phyloP scores from a whole-genome alignment of 345 rosid species.

The Mercurialis annua region DNA sequence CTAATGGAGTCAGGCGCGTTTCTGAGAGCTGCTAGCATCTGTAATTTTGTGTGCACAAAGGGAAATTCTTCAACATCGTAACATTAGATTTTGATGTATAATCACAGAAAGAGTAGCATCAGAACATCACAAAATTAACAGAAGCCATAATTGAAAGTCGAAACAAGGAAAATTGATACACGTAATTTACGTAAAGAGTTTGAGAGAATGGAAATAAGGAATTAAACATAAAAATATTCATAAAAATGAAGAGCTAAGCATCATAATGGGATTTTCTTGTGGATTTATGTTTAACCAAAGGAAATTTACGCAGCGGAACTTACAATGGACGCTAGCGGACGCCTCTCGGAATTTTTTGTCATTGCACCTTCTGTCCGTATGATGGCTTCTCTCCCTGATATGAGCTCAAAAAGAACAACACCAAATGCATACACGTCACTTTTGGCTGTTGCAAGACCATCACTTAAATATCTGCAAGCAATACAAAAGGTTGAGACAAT shows the following conservation, averaged over 20 bases:
- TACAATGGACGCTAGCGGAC: slow-evolving; percentile 79
- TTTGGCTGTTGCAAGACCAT: slow-evolving; percentile 80
- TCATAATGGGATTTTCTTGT: background rate
- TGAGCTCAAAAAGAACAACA: slow-evolving; percentile 81
- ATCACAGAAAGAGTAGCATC: background rate
- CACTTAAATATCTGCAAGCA: slow-evolving; percentile 69
- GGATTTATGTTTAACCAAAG: slow-evolving; percentile 1
- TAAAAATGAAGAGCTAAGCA: background rate
- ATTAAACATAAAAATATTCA: no score
- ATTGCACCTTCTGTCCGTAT: slow-evolving; percentile 58
- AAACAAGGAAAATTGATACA: background rate
- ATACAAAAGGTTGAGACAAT: slow-evolving; percentile 5
- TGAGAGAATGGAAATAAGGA: background rate
- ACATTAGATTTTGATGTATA: background rate
- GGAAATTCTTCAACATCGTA: background rate
- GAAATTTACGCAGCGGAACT: slow-evolving; percentile 30
- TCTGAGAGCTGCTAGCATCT: slow-evolving; percentile 78
- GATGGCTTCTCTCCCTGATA: slow-evolving; percentile 86
- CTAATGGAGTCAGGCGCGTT: slow-evolving; percentile 65
- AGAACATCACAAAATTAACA: background rate
- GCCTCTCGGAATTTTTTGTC: slow-evolving; percentile 69
- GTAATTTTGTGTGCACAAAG: slow-evolving; percentile 23
- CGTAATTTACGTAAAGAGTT: background rate
- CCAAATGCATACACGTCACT: slow-evolving; percentile 98
- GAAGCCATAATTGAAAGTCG: background rate